phyloP scores from a whole-genome alignment of 2,329 filamentous ascomycete species.

The Fusarium sp. region DNA sequence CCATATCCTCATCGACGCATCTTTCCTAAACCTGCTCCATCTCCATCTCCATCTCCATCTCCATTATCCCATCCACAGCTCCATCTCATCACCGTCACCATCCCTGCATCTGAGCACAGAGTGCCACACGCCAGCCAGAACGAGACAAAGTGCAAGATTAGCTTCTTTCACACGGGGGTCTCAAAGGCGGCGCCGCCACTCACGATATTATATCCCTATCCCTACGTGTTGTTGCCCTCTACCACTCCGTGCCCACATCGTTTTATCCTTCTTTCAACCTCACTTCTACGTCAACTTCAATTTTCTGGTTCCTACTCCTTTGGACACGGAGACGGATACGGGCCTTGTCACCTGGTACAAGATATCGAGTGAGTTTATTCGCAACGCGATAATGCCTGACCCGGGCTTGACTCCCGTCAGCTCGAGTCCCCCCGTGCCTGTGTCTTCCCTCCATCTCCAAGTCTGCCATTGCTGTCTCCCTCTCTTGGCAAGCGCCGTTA shows the following conservation, averaged over 20 bases:
- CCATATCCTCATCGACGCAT: not conserved
- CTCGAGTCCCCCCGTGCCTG: not conserved
- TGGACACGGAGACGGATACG: not conserved
- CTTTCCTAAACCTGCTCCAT: conserved; percentile 5
- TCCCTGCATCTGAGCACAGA: conserved; percentile 20
- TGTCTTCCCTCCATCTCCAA: not conserved
- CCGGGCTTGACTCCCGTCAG: not conserved
- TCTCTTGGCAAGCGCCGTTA: conserved; percentile 18
- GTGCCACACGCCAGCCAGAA: conserved; percentile 26
- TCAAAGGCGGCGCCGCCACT: conserved; percentile 23
- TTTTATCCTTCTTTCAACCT: conserved; percentile 18
- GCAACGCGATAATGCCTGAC: conserved; percentile 5
- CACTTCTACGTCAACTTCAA: not conserved
- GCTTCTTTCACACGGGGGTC: conserved; percentile 20
- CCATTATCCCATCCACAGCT: not conserved
- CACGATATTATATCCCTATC: conserved; percentile 18
- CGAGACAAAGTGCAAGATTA: conserved; percentile 30
- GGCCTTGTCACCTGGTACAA: not conserved
- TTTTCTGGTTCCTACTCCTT: not conserved
- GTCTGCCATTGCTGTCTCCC: not conserved
- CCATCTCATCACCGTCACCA: conserved; percentile 11
- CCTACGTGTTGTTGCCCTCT: not conserved
- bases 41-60: not conserved
- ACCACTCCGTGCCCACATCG: not conserved
- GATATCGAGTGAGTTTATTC: conserved; percentile 14